Base-by-base conservation (phyloP, 805 yeast genomes). In the Candida boidinii region DNA sequence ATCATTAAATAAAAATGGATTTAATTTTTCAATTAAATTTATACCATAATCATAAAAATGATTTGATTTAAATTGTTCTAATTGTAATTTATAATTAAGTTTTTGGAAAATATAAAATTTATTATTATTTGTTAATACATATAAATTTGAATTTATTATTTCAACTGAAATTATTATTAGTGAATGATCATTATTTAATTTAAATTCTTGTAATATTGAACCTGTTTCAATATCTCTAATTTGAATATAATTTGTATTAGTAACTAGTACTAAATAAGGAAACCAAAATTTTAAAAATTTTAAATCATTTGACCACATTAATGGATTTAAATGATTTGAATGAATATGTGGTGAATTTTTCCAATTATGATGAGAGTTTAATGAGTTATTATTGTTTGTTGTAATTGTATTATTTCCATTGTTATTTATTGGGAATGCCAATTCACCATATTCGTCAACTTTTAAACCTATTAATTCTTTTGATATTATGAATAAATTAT, bases 31-130 rank as follows among this genome's bases (percentile, higher is more conserved):
- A 17, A 68, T 48, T 14, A 75, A 42, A 10, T 55, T 47, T 13
- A 73, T 68, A 1, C 76, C 73, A 37, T 67, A 69, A 19, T 55
- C 60, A 24, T 60, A 54, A 23, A 51, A 51, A 14, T 53, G 44
- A 8, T 35, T 23, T 8, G 36, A 34, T 19, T 54, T 53, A 18
- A 68, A 46, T 15, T 48, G 45, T 7, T 46, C 39, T 8, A 68
- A 41, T 37, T 62, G 68, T n/a, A 37, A 40, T 17, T 47, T 43
- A 34, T 51, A 64, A 9, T 55, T 49, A 9, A 43, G 33, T 29
- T 51, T 45, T 8, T 42, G 28, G 29, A 58, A 46, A 26, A 52
- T 37, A 35, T 46, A 47, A n/a, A n/a, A n/a, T n/a, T n/a, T n/a
- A n/a, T n/a, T n/a, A n/a, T n/a, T n/a, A n/a, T n/a, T n/a, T n/a